These are phyloP conservation scores for Penicillium palitans DNA, from an alignment of 2,329 filamentous ascomycete genomes.

Conservation along the genomic window DNA sequence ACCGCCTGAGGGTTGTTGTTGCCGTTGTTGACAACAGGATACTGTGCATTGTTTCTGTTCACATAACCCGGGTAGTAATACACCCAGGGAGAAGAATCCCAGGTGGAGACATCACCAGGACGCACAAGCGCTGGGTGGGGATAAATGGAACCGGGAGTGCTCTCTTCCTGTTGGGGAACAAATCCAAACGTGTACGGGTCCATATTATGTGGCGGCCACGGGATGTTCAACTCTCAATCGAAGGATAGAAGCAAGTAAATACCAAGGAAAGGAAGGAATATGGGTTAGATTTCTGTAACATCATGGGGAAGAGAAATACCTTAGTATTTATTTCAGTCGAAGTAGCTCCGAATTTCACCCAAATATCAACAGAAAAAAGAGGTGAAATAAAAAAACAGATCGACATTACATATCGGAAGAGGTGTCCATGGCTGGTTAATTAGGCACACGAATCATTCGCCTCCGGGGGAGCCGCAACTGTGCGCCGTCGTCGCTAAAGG, in stretches of 20 bases:
- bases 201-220: not conserved
- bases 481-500: constrained; percentile 27
- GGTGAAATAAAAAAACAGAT: not conserved
- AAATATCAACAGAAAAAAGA: not conserved
- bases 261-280: not conserved
- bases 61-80: not conserved
- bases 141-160: not conserved
- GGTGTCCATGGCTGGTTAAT: not conserved
- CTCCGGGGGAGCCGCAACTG: constrained; percentile 22
- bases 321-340: not conserved
- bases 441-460: constrained; percentile 17
- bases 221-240: not conserved
- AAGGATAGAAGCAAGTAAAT: not conserved
- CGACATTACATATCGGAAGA: not conserved
- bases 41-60: not conserved
- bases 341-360: not conserved
- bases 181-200: not conserved
- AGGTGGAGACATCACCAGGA: not conserved
- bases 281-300: not conserved
- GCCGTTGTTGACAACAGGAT: not conserved
- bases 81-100: not conserved
- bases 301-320: not conserved
- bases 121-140: not conserved
- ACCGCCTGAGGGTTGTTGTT: not conserved
- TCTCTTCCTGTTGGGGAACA: not conserved